Percentiles rank a stretch among this genome's conserved stretches.
Conservation (phyloP, 2,329 filamentous ascomycete species). For the Dendrostoma leiphaemia region DNA sequence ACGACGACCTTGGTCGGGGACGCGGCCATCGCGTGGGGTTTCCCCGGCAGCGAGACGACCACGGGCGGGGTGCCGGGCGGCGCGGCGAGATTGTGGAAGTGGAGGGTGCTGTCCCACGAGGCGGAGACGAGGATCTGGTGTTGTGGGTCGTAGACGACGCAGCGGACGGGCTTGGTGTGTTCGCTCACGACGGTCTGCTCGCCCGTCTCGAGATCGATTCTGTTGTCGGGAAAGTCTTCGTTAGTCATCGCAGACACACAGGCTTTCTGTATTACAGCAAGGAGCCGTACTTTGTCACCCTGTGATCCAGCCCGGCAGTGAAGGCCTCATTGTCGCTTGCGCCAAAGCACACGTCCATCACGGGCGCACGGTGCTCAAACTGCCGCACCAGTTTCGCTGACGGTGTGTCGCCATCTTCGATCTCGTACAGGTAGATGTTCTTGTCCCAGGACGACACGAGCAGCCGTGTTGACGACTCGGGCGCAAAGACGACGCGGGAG, state of each 20-base stretch:
- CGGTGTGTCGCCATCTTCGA: slow-evolving; percentile 55
- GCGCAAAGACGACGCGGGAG: slow-evolving; percentile 82
- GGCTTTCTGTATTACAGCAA: too few species aligned
- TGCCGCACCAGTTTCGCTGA: slow-evolving; percentile 65
- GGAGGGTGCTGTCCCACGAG: slow-evolving; percentile 90
- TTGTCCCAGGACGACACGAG: slow-evolving; percentile 96
- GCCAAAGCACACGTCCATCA: slow-evolving; percentile 91
- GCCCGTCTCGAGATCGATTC: slow-evolving; percentile 68
- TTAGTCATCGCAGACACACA: too few species aligned
- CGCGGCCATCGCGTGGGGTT: slow-evolving; percentile 83
- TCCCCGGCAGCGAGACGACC: slow-evolving; percentile 71
- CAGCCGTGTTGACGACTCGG: slow-evolving; percentile 68
- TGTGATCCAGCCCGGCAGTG: slow-evolving; percentile 81
- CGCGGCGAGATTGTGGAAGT: slow-evolving; percentile 69
- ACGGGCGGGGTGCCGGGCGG: slow-evolving; percentile 55
- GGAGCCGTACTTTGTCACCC: slow-evolving; percentile 72
- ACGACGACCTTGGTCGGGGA: slow-evolving; percentile 82
- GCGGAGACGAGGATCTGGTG: slow-evolving; percentile 81
- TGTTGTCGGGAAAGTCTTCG: slow-evolving; percentile 21
- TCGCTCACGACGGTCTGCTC: slow-evolving; percentile 73
- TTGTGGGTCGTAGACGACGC: slow-evolving; percentile 75
- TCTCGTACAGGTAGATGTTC: slow-evolving; percentile 86
- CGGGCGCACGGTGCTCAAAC: slow-evolving; percentile 78
- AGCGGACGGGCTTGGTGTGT: slow-evolving; percentile 77
- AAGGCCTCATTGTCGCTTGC: slow-evolving; percentile 79